Evolutionary conservation across 1,284 basidiomycete genomes (phyloP), one percentile per base, ranked within the genome.

Genomic region (Anthracocystis panici-leucophaei): DNA sequence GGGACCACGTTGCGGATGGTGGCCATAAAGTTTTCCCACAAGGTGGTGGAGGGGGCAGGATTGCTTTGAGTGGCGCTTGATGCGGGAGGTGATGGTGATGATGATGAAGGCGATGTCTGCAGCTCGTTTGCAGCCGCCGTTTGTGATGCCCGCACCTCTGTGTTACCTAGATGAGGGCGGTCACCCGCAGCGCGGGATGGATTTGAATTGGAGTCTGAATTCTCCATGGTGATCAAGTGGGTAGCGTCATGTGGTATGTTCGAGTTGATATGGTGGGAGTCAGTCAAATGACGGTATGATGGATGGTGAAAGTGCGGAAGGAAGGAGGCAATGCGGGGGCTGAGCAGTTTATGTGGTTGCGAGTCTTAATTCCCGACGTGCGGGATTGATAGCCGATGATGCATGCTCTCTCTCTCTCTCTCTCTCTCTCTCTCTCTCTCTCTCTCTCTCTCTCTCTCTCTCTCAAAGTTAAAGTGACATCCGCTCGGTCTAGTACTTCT

Each of bases 11-110:
- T 62, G 40, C 65, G 60, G 23, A 74, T 40, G 53, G 54, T 68
- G 18, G 60, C 40, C 65, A 68, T 67, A 46, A 74, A 74, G 54
- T 60, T 63, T 16, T 68, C 62, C 71, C 71, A 74, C 6, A 74
- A 27, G 0, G 65, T 68, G 1, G 71, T 61, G 7, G 45, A 45
- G 6, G 67, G 67, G 27, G 53, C 35, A 4, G 54, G 18, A 5
- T 50, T 20, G 16, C 23, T 31, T 3, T 38, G 49, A 7, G 20
- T 8, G 8, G 48, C 5, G 5, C 25, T 11, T 4, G 53, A 42
- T 20, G 31, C n/a, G 14, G 52, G 10, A 27, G 49, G 44, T n/a
- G 60, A 1, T 12, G 52, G 40, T 3, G 53, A 14, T 7, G 56
- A 33, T 9, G 53, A 18, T 14, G n/a, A n/a, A n/a, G n/a, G n/a